phyloP scores from a whole-genome alignment of 2,329 filamentous ascomycete species.

The Nannizziopsis barbatae region DNA sequence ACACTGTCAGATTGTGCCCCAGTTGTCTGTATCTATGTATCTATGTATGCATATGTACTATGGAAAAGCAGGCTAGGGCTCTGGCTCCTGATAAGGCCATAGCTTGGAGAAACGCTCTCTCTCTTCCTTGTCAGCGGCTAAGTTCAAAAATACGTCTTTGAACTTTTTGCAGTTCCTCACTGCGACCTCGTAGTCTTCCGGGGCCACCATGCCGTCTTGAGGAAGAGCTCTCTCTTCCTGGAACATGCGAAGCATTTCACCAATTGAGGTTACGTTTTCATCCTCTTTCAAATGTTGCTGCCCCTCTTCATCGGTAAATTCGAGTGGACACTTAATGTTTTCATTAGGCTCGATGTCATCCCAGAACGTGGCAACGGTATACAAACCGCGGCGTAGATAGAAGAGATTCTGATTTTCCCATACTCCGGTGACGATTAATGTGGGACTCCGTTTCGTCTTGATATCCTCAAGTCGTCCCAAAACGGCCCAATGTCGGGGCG shows the following conservation, averaged over 20 bases:
- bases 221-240: conserved; percentile 22
- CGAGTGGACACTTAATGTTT: conserved; percentile 18
- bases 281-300: conserved; percentile 22
- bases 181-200: conserved; percentile 22
- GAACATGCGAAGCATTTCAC: conserved; percentile 23
- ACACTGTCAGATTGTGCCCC: no score
- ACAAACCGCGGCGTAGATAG: conserved; percentile 25
- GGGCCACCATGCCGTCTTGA: conserved; percentile 26
- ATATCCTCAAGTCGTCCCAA: conserved; percentile 17
- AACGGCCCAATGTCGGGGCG: conserved; percentile 23
- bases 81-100: conserved; percentile 21
- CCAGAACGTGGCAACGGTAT: conserved; percentile 20
- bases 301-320: conserved; percentile 18
- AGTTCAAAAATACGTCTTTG: conserved; percentile 19
- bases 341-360: conserved; percentile 13
- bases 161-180: conserved; percentile 17
- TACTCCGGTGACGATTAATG: conserved; percentile 23
- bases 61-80: no score
- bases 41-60: no score
- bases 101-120: conserved; percentile 19
- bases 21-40: no score
- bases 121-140: conserved; percentile 20
- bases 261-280: conserved; percentile 25
- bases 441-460: conserved; percentile 22
- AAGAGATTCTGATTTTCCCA: conserved; percentile 28